Evolutionary conservation across 306 rosid genomes (phyloP).

Genomic region (Mimosa pudica): DNA sequence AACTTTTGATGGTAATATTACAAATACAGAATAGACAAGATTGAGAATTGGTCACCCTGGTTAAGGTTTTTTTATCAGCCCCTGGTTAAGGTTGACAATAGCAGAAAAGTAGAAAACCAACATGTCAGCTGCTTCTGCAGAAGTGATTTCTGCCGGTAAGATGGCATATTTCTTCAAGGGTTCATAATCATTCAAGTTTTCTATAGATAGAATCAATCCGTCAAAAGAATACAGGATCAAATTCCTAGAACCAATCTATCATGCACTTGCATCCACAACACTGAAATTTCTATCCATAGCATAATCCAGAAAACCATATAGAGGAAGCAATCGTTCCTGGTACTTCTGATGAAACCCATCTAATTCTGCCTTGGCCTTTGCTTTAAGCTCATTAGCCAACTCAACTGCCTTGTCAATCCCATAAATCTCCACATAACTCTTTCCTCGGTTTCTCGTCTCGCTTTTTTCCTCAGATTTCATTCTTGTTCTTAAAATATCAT

Average conservation of each 20-base stretch:
- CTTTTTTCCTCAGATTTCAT: constrained; percentile 32
- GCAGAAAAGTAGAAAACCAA: background rate
- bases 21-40: background rate
- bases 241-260: constrained; percentile 29
- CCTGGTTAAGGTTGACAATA: background rate
- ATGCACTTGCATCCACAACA: constrained; percentile 48
- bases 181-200: constrained; percentile 32
- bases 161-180: constrained; percentile 20
- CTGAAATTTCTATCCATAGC: constrained; percentile 80
- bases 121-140: background rate
- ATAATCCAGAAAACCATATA: constrained; percentile 91
- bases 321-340: constrained; percentile 72
- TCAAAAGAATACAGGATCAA: constrained; percentile 1
- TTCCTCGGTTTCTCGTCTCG: constrained; percentile 49
- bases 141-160: background rate
- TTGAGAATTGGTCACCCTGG: background rate
- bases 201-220: background rate
- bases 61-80: background rate
- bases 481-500: constrained; percentile 67
- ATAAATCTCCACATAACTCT: constrained; percentile 68
- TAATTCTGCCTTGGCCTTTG: constrained; percentile 73
- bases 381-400: constrained; percentile 75
- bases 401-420: constrained; percentile 82
- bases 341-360: constrained; percentile 83
- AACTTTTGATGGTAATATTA: background rate